Base-by-base conservation (phyloP, 106 monocot species). In the Allium sativum region DNA sequence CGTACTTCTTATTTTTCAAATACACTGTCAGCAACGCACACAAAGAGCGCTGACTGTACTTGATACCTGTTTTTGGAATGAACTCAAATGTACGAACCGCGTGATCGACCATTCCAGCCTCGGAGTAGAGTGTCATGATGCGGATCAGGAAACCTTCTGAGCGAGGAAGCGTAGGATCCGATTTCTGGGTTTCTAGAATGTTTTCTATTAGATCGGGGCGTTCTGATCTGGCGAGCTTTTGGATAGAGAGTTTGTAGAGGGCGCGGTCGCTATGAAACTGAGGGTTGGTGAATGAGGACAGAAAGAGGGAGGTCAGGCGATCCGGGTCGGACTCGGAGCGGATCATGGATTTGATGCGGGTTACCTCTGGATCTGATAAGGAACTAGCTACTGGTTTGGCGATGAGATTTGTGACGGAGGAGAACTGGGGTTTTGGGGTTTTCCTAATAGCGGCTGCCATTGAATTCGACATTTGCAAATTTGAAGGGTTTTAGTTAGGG, bases 121-220 rank as follows among this genome's bases (percentile, higher is more conserved):
- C 58, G 43, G 81, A 78, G 72, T 81, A 86, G 63, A 86, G 86
- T 44, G 65, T 52, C 43, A 86, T 54, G 59, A 81, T 56, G 61
- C 81, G 81, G 60, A 82, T 62, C 21, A 81, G 63, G 70, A 86
- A 82, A 51, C 78, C 86, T 48, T 84, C 84, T n/a, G 84, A 73
- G 54, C 76, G 70, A 48, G 84, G 70, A 59, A 70, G 45, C 64
- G 65, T 22, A 48, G 76, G 71, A 44, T 70, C 58, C 47, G 71
- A 58, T 41, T 47, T 19, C 51, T 75, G 71, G 50, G 53, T 6
- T 17, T 80, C 75, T 31, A 80, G 80, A 58, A 80, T 57, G 18
- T 62, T 70, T 63, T 75, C 75, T 52, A 80, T 52, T 56, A 80
- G 80, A 57, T 80, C 80, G 16, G 44, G 62, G 57, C 80, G 74